A percentile compares a stretch with the other conserved stretches of the same genome.
Conservation (phyloP, 2,329 filamentous ascomycete species). For the Davidsoniella eucalypti region DNA sequence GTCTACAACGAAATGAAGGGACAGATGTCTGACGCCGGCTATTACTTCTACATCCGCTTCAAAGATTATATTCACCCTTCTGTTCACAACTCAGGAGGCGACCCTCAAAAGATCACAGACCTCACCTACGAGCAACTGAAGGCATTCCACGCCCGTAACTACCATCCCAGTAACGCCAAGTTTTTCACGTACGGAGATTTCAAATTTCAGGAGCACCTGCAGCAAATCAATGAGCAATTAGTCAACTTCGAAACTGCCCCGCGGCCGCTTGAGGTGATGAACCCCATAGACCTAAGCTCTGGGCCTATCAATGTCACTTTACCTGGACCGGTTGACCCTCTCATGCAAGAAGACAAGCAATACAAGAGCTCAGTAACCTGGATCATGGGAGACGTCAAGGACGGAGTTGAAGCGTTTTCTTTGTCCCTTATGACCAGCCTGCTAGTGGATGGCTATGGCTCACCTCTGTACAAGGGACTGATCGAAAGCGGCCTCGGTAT, state of each 20-base stretch:
- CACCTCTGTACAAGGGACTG: conserved; percentile 74
- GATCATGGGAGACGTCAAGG: conserved; percentile 67
- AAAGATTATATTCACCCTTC: conserved; percentile 88
- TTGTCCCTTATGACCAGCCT: conserved; percentile 67
- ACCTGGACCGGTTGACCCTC: conserved; percentile 67
- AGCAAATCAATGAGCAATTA: conserved; percentile 61
- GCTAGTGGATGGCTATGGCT: conserved; percentile 86
- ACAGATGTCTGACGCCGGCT: conserved; percentile 93
- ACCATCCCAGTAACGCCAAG: conserved; percentile 95
- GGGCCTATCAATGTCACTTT: conserved; percentile 56
- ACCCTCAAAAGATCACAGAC: conserved; percentile 91
- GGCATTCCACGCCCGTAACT: conserved; percentile 80
- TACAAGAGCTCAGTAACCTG: conserved; percentile 90
- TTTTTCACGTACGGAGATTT: conserved; percentile 92
- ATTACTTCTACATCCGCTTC: conserved; percentile 89
- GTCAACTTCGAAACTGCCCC: conserved; percentile 56
- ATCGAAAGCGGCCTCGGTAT: conserved; percentile 82
- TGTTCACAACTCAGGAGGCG: conserved; percentile 91
- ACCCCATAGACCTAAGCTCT: conserved; percentile 55
- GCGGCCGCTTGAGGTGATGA: conserved; percentile 25
- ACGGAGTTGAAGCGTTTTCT: conserved; percentile 79
- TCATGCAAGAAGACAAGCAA: conserved; percentile 74
- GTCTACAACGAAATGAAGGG: conserved; percentile 99
- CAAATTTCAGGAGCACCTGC: conserved; percentile 64
- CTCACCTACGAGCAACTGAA: conserved; percentile 80